These are phyloP conservation scores for Trichoderma sp. DNA, from an alignment of 2,329 filamentous ascomycete species.

Conservation along the genomic window DNA sequence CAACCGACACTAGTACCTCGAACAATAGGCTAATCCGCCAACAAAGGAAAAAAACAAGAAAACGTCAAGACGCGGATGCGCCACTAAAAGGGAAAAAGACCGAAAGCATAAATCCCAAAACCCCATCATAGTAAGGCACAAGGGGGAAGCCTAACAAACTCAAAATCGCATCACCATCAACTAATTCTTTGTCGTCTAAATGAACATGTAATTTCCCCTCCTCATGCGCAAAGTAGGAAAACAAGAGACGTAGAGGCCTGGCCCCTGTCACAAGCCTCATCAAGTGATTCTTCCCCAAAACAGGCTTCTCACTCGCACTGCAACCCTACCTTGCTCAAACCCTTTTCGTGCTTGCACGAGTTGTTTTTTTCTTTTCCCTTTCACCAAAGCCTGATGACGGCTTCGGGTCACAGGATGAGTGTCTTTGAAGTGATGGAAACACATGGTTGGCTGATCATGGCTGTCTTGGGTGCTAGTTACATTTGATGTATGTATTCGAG, in stretches of 20 bases:
- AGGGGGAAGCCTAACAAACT: neutral
- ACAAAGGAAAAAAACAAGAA: neutral
- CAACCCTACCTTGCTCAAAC: neutral
- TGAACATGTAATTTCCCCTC: neutral
- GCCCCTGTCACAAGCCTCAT: neutral
- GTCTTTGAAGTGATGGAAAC: neutral
- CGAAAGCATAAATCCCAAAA: neutral
- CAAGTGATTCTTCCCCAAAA: neutral
- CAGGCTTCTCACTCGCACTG: neutral
- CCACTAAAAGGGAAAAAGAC: neutral
- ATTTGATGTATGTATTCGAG: neutral
- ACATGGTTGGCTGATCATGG: neutral
- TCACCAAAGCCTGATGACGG: neutral
- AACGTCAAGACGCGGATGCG: neutral
- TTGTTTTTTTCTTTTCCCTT: neutral
- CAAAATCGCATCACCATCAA: neutral
- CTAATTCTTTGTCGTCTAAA: neutral
- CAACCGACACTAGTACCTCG: neutral
- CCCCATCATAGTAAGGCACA: neutral
- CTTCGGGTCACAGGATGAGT: constrained; percentile 12
- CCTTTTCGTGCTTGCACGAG: constrained; percentile 2
- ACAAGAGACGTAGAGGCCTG: neutral
- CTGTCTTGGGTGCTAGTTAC: neutral
- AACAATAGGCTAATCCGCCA: neutral
- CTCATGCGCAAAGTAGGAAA: neutral